phyloP scores from a whole-genome alignment of 768 basidiomycete genomes.

The Boletus bicolor region DNA sequence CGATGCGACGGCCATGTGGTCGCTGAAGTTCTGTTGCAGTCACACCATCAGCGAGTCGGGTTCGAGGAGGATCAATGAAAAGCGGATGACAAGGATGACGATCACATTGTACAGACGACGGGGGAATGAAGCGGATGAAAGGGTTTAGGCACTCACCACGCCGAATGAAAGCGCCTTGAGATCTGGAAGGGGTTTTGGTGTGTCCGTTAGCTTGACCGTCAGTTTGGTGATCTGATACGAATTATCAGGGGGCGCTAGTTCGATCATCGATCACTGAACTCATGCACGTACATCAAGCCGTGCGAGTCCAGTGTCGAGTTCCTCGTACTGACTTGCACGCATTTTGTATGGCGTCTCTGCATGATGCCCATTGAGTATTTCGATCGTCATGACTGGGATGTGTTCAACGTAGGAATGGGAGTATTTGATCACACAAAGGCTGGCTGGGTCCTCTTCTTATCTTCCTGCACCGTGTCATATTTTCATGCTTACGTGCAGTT shows the following conservation, averaged over 20 bases:
- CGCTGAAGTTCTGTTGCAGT: conserved; percentile 30
- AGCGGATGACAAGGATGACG: background rate
- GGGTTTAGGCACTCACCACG: conserved; percentile 34
- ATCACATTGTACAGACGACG: too few relatives aligned
- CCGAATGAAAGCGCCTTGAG: conserved; percentile 55
- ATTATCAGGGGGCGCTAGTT: background rate
- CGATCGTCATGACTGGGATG: conserved; percentile 3
- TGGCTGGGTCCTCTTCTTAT: background rate
- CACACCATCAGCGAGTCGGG: background rate
- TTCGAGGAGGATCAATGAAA: background rate
- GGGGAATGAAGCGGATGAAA: background rate
- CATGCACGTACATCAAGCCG: conserved; percentile 21
- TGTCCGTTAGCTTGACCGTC: conserved; percentile 41
- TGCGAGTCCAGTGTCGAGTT: background rate
- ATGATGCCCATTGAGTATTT: background rate
- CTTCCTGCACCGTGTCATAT: background rate
- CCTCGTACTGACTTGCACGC: background rate
- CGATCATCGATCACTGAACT: background rate
- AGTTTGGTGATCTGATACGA: conserved; percentile 52
- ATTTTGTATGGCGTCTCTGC: conserved; percentile 1
- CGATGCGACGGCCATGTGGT: conserved; percentile 75
- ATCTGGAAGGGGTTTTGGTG: conserved; percentile 49
- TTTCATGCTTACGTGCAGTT: background rate
- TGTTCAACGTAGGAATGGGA: background rate
- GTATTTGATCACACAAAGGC: background rate